These are phyloP conservation scores for Saitozyma sp. DNA, from an alignment of 768 basidiomycete species.

Conservation along the genomic window DNA sequence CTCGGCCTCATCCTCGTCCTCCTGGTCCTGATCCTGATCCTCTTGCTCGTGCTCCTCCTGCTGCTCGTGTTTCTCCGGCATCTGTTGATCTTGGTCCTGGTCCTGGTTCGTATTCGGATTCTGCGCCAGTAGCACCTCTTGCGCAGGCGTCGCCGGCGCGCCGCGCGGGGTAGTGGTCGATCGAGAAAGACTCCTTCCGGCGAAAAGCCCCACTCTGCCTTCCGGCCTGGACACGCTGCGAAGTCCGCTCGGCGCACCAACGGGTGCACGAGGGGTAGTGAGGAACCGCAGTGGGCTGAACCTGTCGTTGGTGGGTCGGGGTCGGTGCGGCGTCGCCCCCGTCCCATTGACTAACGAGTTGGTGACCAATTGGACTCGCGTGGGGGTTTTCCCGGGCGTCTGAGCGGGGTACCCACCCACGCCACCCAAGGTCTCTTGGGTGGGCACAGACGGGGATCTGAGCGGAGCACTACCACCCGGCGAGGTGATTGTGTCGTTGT, in stretches of 20 bases:
- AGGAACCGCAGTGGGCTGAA: constrained; percentile 32
- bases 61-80: constrained; percentile 5
- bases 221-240: background rate
- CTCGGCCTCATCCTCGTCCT: background rate
- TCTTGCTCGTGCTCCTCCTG: background rate
- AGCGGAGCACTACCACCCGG: background rate
- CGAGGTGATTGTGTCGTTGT: constrained; percentile 3
- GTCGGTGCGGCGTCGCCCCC: constrained; percentile 19
- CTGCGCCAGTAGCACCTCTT: constrained; percentile 2
- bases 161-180: constrained; percentile 4
- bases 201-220: background rate
- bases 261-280: constrained; percentile 21
- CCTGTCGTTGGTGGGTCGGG: constrained; percentile 14
- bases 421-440: background rate
- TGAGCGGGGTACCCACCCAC: background rate
- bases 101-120: constrained; percentile 2
- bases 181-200: background rate
- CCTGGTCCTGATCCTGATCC: constrained; percentile 2
- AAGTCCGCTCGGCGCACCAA: constrained; percentile 15
- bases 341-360: constrained; percentile 38
- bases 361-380: constrained; percentile 24
- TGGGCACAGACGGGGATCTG: background rate
- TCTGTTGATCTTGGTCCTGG: constrained; percentile 2
- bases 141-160: constrained; percentile 1
- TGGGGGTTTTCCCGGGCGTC: constrained; percentile 22